phyloP scores from a whole-genome alignment of 768 basidiomycete species.

The Pleurotus djamor region DNA sequence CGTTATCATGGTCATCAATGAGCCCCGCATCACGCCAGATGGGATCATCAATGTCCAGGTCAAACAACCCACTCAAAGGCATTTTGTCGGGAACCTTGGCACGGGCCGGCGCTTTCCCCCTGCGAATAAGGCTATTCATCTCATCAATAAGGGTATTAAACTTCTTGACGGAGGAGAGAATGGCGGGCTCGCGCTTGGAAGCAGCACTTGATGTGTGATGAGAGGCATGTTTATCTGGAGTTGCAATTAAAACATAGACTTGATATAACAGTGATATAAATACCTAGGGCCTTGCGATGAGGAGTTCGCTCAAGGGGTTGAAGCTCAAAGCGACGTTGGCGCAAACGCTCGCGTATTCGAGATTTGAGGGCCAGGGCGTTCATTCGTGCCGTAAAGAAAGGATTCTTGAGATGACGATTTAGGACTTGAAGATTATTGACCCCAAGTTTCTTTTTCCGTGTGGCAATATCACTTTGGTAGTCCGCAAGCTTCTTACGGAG shows the following conservation, averaged over 20 bases:
- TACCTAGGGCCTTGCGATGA: neutral
- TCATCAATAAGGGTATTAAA: constrained; percentile 26
- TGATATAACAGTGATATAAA: neutral
- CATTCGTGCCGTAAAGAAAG: neutral
- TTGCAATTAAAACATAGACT: neutral
- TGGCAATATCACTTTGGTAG: neutral
- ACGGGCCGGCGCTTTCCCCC: constrained; percentile 16
- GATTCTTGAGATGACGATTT: neutral
- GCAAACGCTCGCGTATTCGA: neutral
- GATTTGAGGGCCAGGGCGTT: constrained; percentile 3
- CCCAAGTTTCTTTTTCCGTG: neutral
- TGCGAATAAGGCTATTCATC: constrained; percentile 16
- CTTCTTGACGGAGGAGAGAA: constrained; percentile 15
- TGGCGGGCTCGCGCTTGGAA: constrained; percentile 21
- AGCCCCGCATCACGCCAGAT: constrained; percentile 30
- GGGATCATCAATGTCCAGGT: constrained; percentile 31
- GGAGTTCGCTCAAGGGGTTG: neutral
- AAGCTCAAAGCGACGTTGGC: constrained; percentile 2
- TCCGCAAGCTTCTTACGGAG: neutral
- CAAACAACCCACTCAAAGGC: constrained; percentile 17
- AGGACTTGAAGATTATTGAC: neutral
- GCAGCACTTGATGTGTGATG: constrained; percentile 22
- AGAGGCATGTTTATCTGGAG: constrained; percentile 21
- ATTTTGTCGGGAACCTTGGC: constrained; percentile 20
- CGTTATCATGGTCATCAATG: constrained; percentile 12